Base-by-base conservation (phyloP, 176 grass and related monocot genomes). In the Pontederia paniculata region DNA sequence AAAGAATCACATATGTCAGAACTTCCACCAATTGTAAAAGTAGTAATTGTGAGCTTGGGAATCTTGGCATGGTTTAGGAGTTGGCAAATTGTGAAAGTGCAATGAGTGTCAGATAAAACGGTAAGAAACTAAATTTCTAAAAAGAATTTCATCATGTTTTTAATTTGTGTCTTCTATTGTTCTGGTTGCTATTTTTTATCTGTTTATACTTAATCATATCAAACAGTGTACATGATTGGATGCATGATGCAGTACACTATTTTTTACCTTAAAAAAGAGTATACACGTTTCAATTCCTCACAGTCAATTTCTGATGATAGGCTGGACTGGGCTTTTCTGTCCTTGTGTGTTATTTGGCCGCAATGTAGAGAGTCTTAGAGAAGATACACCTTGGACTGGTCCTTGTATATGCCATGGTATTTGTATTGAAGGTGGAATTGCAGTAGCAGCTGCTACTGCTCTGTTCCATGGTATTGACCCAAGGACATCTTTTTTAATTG, bases 341-440 rank as follows among this genome's bases (percentile, higher is more conserved):
- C 90, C 90, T 31, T 95, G 90, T 9, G 79, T 95, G 19, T 73
- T 95, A 65, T 95, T 95, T 73, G 90, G 90, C 17, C 90, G 76
- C 48, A 95, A 95, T 10, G 64, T 95, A 16, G 85, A 86, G 78
- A 77, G 81, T 9, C 68, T 89, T 5, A 83, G 72, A 80, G 90
- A 89, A 55, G 79, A 89, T 62, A 80, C 82, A 51, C 76, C 80
- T 23, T 95, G 85, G 89, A 85, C 76, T 66, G 76, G 74, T 25
- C 90, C 90, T 42, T 95, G 90, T n/a, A 63, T 78, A 43, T 95
- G 85, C 63, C 90, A 95, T 76, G 90, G 85, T 52, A 73, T 95
- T 42, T 86, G 80, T 80, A 68, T 95, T 58, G 90, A 89, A 76
- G 90, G 85, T 76, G 90, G 90, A 31, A 78, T 95, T 75, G 66